phyloP scores from a whole-genome alignment of 2,329 filamentous ascomycete genomes.

The Fusarium sp. region DNA sequence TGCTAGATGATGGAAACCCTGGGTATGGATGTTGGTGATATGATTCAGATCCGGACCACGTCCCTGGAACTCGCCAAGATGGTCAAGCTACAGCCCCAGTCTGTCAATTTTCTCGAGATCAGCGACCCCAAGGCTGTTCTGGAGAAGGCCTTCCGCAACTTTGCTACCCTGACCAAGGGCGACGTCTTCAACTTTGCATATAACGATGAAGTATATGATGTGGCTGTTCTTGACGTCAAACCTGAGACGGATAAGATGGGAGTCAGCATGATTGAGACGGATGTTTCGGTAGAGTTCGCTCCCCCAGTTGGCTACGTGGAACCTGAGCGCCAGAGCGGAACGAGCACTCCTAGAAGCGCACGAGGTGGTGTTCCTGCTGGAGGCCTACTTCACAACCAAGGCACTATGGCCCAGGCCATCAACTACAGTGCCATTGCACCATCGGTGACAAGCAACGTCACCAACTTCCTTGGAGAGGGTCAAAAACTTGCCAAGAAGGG shows the following conservation, averaged over 20 bases:
- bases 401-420: conserved; percentile 97
- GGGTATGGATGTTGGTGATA: conserved; percentile 86
- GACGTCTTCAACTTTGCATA: conserved; percentile 97
- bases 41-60: conserved; percentile 94
- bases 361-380: conserved; percentile 72
- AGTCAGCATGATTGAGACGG: conserved; percentile 95
- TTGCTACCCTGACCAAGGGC: conserved; percentile 90
- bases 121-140: conserved; percentile 96
- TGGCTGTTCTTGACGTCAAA: conserved; percentile 93
- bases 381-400: conserved; percentile 81
- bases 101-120: conserved; percentile 92
- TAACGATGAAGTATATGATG: conserved; percentile 92
- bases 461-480: conserved; percentile 82
- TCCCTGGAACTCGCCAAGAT: conserved; percentile 89
- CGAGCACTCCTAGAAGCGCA: conserved; percentile 80
- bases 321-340: conserved; percentile 80
- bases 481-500: conserved; percentile 87
- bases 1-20: conserved; percentile 91
- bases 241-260: conserved; percentile 83
- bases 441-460: conserved; percentile 72
- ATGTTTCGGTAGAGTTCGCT: conserved; percentile 95
- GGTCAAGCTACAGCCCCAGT: conserved; percentile 97
- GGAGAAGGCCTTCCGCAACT: conserved; percentile 95
- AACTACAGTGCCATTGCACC: conserved; percentile 94
- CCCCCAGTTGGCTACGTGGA: conserved; percentile 94